Conservation (phyloP, 169 alveolate species). For the Plasmodium yoelii region DNA sequence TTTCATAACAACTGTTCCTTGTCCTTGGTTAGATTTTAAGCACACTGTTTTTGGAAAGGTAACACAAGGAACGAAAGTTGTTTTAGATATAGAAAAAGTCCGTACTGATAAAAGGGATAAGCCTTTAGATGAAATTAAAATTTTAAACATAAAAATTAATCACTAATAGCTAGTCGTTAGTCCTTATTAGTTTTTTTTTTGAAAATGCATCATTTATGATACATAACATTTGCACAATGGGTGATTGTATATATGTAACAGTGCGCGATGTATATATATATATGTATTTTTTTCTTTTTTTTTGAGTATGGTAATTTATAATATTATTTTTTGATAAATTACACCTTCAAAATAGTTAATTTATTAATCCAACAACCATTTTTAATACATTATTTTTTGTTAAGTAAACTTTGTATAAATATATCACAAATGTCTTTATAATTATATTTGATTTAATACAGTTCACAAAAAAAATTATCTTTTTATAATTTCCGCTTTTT, state of each 20-base stretch:
- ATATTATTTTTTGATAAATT: too few relatives aligned
- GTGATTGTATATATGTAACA: neutral
- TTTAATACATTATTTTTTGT: too few relatives aligned
- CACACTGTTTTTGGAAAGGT: slow-evolving; percentile 99
- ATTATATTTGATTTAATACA: too few relatives aligned
- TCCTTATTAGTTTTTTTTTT: neutral
- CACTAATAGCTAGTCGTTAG: slow-evolving; percentile 2
- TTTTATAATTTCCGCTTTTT: too few relatives aligned
- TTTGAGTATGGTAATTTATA: neutral
- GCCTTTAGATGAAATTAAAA: slow-evolving; percentile 83
- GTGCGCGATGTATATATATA: neutral
- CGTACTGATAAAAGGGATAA: slow-evolving; percentile 86
- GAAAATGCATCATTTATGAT: slow-evolving; percentile 6
- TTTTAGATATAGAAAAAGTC: slow-evolving; percentile 92
- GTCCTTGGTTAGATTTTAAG: slow-evolving; percentile 98
- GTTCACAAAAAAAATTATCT: too few relatives aligned
- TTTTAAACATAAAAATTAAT: slow-evolving; percentile 79
- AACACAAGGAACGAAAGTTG: slow-evolving; percentile 94
- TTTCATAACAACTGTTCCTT: slow-evolving; percentile 97
- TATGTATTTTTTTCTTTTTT: neutral
- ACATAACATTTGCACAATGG: neutral
- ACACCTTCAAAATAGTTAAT: too few relatives aligned
- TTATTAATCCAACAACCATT: too few relatives aligned
- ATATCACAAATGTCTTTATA: too few relatives aligned
- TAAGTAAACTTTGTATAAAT: too few relatives aligned